Evolutionary conservation across 192 early-diverging fungal genomes (phyloP).

Genomic region (Anaeromyces robustus): DNA sequence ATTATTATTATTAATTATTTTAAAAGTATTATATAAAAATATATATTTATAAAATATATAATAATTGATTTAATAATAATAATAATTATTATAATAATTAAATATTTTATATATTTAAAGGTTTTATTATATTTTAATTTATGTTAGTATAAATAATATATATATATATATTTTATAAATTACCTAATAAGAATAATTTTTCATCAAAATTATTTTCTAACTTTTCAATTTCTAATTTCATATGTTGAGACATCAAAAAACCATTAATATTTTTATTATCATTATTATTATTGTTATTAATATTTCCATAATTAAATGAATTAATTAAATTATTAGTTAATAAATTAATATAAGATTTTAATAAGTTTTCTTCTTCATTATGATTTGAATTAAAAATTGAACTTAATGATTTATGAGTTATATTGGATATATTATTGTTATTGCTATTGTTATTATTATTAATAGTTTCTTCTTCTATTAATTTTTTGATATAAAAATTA

Average conservation of each 20-base stretch:
- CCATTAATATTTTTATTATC: background rate
- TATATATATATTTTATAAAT: background rate
- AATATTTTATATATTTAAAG: too few species aligned
- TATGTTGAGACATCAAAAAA: background rate
- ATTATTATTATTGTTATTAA: background rate
- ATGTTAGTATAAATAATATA: too few species aligned
- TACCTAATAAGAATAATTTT: conserved; percentile 22
- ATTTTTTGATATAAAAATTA: background rate
- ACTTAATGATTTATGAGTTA: background rate
- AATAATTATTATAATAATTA: too few species aligned
- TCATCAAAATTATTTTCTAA: conserved; percentile 20
- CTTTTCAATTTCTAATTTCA: background rate
- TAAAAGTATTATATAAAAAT: too few species aligned
- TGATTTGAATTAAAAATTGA: too few species aligned
- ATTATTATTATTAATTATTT: too few species aligned
- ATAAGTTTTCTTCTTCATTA: background rate
- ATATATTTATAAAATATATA: too few species aligned
- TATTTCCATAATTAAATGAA: background rate
- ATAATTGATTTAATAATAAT: too few species aligned
- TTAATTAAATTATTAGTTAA: background rate
- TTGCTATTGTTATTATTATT: too few species aligned
- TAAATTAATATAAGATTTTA: background rate
- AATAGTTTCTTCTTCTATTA: background rate
- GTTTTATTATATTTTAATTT: too few species aligned
- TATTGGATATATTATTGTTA: background rate